These are phyloP conservation scores for Elsinoe batatas DNA, from an alignment of 2,329 filamentous ascomycete species.

Conservation along the genomic window DNA sequence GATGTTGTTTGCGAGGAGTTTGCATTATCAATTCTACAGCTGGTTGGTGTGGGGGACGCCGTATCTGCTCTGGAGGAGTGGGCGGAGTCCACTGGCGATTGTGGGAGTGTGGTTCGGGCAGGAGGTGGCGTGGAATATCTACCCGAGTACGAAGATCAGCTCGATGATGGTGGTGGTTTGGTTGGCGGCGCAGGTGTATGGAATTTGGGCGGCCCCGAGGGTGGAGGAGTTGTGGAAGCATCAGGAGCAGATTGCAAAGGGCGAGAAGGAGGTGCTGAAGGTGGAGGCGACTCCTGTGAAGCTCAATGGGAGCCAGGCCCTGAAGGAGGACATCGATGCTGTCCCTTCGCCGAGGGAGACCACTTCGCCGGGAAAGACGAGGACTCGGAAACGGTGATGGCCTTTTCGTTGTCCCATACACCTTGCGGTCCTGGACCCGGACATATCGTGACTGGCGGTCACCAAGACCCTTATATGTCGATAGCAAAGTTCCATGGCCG, in stretches of 20 bases:
- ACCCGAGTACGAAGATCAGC: constrained; percentile 63
- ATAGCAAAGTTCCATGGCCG: too few species aligned
- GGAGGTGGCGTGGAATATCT: constrained; percentile 92
- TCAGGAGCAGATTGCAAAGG: constrained; percentile 1
- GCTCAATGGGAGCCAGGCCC: neutral
- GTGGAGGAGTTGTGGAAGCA: neutral
- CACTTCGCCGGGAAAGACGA: neutral
- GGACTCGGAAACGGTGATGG: neutral
- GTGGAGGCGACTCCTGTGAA: neutral
- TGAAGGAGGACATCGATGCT: neutral
- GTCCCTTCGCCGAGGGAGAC: neutral
- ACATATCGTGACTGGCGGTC: too few species aligned
- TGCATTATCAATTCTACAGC: constrained; percentile 93
- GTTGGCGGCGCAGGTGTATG: constrained; percentile 55
- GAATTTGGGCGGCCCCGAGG: constrained; percentile 41
- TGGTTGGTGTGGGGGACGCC: constrained; percentile 86
- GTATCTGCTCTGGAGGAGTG: constrained; percentile 73
- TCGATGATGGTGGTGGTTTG: constrained; percentile 60
- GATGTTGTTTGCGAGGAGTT: constrained; percentile 72
- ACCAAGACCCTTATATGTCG: too few species aligned
- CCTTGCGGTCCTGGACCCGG: too few species aligned
- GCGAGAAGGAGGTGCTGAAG: constrained; percentile 3
- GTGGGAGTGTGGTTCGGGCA: constrained; percentile 65
- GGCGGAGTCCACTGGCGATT: constrained; percentile 56
- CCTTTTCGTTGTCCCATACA: neutral